phyloP scores from a whole-genome alignment of 192 early-diverging fungal species.

The Backusella psychrophila region DNA sequence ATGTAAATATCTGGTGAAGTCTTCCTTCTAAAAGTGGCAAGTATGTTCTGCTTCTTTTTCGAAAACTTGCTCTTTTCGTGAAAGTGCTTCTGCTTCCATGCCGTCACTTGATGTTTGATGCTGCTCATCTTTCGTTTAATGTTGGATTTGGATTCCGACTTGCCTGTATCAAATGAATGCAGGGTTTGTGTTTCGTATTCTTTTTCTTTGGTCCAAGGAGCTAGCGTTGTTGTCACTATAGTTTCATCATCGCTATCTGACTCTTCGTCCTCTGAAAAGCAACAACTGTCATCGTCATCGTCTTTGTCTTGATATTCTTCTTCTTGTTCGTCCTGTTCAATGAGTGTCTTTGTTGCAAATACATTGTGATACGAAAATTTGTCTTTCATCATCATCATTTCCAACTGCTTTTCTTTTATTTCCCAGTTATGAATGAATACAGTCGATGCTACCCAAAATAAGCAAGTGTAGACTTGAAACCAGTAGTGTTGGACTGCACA shows the following conservation, averaged over 20 bases:
- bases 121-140: background rate
- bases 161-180: background rate
- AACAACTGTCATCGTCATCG: background rate
- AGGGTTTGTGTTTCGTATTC: background rate
- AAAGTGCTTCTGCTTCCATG: background rate
- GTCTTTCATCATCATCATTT: background rate
- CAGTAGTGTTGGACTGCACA: background rate
- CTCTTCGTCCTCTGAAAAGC: background rate
- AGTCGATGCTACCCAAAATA: constrained; percentile 17
- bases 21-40: constrained; percentile 1
- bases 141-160: background rate
- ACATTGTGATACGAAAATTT: background rate
- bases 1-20: background rate
- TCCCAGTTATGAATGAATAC: background rate
- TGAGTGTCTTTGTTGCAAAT: background rate
- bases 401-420: background rate
- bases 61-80: background rate
- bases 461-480: constrained; percentile 5
- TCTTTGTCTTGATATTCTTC: background rate
- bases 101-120: background rate
- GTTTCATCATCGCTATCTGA: background rate
- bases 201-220: background rate
- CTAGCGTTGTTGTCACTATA: background rate
- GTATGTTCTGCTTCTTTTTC: background rate
- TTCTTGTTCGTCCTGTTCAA: background rate